These are phyloP conservation scores for Cyberlindnera americana DNA, from an alignment of 805 yeast species.

Conservation along the genomic window DNA sequence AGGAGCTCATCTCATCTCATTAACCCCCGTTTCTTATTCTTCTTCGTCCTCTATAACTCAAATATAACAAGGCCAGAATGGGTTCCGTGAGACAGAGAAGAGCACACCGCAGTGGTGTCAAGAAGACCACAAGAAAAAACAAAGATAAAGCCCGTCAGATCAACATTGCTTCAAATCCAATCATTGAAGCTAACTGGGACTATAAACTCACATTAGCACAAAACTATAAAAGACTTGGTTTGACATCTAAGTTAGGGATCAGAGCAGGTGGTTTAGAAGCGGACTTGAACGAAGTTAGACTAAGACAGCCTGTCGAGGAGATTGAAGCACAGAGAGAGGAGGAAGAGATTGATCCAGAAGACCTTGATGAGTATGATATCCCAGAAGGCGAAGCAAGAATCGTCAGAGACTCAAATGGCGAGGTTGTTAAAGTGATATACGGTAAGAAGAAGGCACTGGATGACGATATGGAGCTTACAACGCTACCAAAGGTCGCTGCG, in stretches of 20 bases:
- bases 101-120: conserved; percentile 68
- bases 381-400: conserved; percentile 79
- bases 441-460: conserved; percentile 52
- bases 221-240: conserved; percentile 80
- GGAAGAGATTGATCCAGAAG: conserved; percentile 19
- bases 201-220: conserved; percentile 73
- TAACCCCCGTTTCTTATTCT: too few relatives aligned
- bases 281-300: conserved; percentile 36
- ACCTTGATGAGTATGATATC: conserved; percentile 44
- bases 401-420: conserved; percentile 64
- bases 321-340: conserved; percentile 12
- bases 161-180: conserved; percentile 67
- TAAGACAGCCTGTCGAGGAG: conserved; percentile 30
- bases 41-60: too few relatives aligned
- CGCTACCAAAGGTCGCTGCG: conserved; percentile 28
- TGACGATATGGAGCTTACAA: conserved; percentile 33
- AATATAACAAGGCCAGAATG: conserved; percentile 33
- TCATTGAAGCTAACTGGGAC: conserved; percentile 92
- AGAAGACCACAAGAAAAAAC: conserved; percentile 63
- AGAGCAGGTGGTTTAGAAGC: conserved; percentile 83
- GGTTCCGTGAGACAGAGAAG: conserved; percentile 81
- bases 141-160: conserved; percentile 70
- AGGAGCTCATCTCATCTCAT: conserved; percentile 4
- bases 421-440: conserved; percentile 62
- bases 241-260: conserved; percentile 59